Conservation (phyloP, 371 early-diverging fungal species). For the Circinella umbellata region DNA sequence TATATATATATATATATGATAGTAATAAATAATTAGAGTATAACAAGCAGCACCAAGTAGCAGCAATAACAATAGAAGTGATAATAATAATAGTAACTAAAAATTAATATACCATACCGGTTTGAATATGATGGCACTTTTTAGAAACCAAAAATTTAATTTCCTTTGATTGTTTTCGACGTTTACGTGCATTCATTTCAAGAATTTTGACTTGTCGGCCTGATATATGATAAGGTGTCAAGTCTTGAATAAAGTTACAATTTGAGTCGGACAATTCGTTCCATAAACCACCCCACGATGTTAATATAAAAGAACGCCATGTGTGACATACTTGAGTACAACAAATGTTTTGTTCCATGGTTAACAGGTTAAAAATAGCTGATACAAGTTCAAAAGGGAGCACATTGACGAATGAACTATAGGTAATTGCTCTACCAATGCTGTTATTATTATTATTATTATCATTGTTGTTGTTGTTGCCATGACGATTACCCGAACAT, state of each 20-base stretch:
- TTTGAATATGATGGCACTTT: neutral
- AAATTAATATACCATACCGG: neutral
- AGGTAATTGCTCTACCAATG: too few species aligned
- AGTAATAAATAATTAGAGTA: too few species aligned
- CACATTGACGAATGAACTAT: conserved; percentile 4
- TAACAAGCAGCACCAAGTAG: too few species aligned
- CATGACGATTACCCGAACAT: too few species aligned
- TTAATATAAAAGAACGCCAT: conserved; percentile 6
- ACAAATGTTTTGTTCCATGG: conserved; percentile 9
- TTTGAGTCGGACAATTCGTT: conserved; percentile 1
- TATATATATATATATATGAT: too few species aligned
- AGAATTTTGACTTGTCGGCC: neutral
- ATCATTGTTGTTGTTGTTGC: too few species aligned
- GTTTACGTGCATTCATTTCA: neutral
- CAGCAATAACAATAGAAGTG: too few species aligned
- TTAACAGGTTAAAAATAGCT: neutral
- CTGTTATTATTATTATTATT: too few species aligned
- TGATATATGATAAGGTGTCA: neutral
- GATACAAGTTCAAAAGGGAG: conserved; percentile 8
- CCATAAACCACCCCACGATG: conserved; percentile 8
- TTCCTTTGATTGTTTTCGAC: neutral
- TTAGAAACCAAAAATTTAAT: neutral
- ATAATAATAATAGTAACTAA: neutral
- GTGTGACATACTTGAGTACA: conserved; percentile 12
- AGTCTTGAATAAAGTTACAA: conserved; percentile 7